These are phyloP conservation scores for Tetradesmus lagerheimii DNA, from an alignment of 139 green algal species.

Conservation along the genomic window DNA sequence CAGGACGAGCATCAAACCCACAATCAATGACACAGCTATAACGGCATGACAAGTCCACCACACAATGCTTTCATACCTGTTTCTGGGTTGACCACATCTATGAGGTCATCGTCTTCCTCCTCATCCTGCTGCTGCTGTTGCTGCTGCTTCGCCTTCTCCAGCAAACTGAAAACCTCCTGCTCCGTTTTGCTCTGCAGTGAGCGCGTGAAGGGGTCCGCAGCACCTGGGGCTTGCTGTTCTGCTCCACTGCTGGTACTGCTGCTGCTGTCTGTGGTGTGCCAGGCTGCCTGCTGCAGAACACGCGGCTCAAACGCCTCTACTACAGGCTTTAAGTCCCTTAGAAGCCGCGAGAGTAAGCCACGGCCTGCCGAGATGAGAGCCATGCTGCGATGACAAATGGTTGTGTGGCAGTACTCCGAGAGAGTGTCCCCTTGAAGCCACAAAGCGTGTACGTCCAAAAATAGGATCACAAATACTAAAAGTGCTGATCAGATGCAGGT, in stretches of 20 bases:
- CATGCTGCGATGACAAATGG: background rate
- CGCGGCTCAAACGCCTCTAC: background rate
- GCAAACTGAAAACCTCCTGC: slow-evolving; percentile 33
- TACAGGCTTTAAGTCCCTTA: background rate
- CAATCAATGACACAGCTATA: no score
- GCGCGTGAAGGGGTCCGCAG: slow-evolving; percentile 24
- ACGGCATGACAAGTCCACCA: background rate
- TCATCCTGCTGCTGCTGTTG: background rate
- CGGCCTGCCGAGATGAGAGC: background rate
- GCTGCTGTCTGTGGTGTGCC: slow-evolving; percentile 11
- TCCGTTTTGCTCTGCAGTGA: slow-evolving; percentile 44
- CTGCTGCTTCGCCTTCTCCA: slow-evolving; percentile 24
- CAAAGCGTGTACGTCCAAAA: background rate
- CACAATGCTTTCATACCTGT: no score
- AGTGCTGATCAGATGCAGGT: no score
- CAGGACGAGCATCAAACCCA: no score
- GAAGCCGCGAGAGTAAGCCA: background rate
- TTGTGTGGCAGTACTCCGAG: background rate
- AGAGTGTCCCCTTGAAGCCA: background rate
- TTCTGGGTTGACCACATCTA: slow-evolving; percentile 36
- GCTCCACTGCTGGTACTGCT: background rate
- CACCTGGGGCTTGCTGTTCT: slow-evolving; percentile 4
- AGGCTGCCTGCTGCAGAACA: background rate
- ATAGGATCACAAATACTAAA: no score
- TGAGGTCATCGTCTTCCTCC: slow-evolving; percentile 33